Percentiles rank a stretch among this genome's conserved stretches.
These are phyloP conservation scores for Escallonia herrerae DNA, from an alignment of 129 eudicot genomes.

Conservation along the genomic window DNA sequence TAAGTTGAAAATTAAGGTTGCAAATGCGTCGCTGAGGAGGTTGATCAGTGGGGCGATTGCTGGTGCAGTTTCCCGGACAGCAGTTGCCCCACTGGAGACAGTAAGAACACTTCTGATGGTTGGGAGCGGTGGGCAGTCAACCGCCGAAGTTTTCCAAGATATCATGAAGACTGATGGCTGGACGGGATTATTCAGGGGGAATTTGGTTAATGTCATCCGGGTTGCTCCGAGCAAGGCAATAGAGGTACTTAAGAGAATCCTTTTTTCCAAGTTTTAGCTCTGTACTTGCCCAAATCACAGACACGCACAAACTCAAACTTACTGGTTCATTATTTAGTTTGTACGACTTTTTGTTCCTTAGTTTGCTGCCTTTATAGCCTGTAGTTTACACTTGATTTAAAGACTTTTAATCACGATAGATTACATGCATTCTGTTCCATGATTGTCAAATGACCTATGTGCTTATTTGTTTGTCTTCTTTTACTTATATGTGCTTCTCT, in stretches of 20 bases:
- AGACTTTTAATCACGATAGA: too few species aligned
- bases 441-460: too few species aligned
- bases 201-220: slow-evolving; percentile 78
- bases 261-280: not conserved
- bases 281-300: not conserved
- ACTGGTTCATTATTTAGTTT: too few species aligned
- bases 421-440: too few species aligned
- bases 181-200: slow-evolving; percentile 79
- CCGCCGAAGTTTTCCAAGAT: slow-evolving; percentile 60
- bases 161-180: slow-evolving; percentile 84
- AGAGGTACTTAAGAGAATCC: slow-evolving; percentile 40
- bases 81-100: slow-evolving; percentile 83
- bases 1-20: slow-evolving; percentile 53
- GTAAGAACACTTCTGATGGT: slow-evolving; percentile 91
- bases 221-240: slow-evolving; percentile 91
- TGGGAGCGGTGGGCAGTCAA: slow-evolving; percentile 69
- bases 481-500: too few species aligned
- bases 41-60: slow-evolving; percentile 80
- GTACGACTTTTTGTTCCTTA: too few species aligned
- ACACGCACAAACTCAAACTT: too few species aligned
- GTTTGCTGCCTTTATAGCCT: too few species aligned
- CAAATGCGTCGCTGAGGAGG: slow-evolving; percentile 63
- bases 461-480: too few species aligned
- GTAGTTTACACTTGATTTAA: too few species aligned
- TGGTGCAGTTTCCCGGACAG: slow-evolving; percentile 74